Evolutionary conservation across 1,284 basidiomycete genomes (phyloP).

Genomic region (Apiotrichum akiyoshidainum): DNA sequence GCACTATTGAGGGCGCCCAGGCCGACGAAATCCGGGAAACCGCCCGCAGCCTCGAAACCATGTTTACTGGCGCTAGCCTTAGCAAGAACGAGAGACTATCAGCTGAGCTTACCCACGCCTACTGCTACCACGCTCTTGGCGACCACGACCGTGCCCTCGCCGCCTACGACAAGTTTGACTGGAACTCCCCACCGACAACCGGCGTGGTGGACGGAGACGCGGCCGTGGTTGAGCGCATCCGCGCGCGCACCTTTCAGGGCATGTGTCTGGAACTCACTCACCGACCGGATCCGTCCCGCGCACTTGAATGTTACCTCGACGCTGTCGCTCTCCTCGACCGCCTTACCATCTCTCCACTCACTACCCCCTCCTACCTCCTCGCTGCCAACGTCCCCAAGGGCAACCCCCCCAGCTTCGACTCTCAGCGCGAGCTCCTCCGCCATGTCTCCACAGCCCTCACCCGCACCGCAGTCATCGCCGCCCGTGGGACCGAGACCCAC

Average conservation of each 20-base stretch:
- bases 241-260: slow-evolving; percentile 50
- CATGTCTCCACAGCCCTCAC: slow-evolving; percentile 43
- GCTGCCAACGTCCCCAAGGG: slow-evolving; percentile 14
- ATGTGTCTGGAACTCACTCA: slow-evolving; percentile 31
- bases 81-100: slow-evolving; percentile 33
- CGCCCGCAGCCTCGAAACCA: neutral
- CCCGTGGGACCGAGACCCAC: slow-evolving; percentile 24
- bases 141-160: slow-evolving; percentile 62
- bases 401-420: slow-evolving; percentile 26
- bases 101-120: slow-evolving; percentile 61
- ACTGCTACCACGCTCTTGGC: slow-evolving; percentile 71
- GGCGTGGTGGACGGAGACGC: slow-evolving; percentile 48
- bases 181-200: slow-evolving; percentile 44
- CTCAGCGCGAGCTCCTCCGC: slow-evolving; percentile 44
- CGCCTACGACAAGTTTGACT: slow-evolving; percentile 59
- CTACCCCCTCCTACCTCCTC: slow-evolving; percentile 29
- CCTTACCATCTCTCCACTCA: slow-evolving; percentile 21
- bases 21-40: neutral
- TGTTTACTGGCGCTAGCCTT: slow-evolving; percentile 4
- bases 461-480: slow-evolving; percentile 51
- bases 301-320: slow-evolving; percentile 35
- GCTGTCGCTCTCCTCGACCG: slow-evolving; percentile 25
- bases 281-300: slow-evolving; percentile 22
- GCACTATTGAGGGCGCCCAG: slow-evolving; percentile 2
- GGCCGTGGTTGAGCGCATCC: slow-evolving; percentile 48